A percentile compares a stretch with the other conserved stretches of the same genome.
Conservation (phyloP, 768 basidiomycete genomes). For the Tricholoma furcatifolium region DNA sequence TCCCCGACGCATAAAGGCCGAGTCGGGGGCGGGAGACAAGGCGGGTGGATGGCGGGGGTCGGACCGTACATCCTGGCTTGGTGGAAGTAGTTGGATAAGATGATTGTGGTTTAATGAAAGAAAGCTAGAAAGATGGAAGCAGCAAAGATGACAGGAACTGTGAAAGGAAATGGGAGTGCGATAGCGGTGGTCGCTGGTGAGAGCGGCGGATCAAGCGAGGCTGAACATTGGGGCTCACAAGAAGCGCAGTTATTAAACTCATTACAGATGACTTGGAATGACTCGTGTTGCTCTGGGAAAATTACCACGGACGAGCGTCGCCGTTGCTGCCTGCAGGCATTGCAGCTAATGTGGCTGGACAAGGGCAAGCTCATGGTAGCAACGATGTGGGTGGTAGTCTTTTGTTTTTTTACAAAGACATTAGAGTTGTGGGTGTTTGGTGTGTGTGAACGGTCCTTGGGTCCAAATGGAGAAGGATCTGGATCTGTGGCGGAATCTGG, state of each 20-base stretch:
- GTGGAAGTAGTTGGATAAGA: neutral
- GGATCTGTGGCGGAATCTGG: slow-evolving; percentile 9
- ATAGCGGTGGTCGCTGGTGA: too few relatives aligned
- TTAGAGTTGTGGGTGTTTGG: too few relatives aligned
- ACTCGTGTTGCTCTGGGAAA: neutral
- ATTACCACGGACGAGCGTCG: neutral
- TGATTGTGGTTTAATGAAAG: neutral
- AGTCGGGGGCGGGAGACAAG: too few relatives aligned
- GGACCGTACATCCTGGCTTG: neutral
- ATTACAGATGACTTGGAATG: neutral
- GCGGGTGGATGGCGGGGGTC: too few relatives aligned
- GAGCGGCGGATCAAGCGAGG: neutral
- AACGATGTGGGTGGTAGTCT: neutral
- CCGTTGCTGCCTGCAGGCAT: slow-evolving; percentile 14
- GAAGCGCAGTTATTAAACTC: neutral
- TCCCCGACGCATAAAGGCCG: too few relatives aligned
- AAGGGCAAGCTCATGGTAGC: too few relatives aligned
- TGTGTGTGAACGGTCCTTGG: too few relatives aligned
- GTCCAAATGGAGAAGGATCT: neutral
- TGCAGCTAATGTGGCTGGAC: too few relatives aligned
- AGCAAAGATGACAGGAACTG: neutral
- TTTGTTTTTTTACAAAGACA: neutral
- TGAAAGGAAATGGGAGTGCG: too few relatives aligned
- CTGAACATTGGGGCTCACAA: too few relatives aligned
- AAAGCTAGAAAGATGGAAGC: neutral